Evolutionary conservation across 1,284 basidiomycete genomes (phyloP).

Genomic region (Naganishia sp.): DNA sequence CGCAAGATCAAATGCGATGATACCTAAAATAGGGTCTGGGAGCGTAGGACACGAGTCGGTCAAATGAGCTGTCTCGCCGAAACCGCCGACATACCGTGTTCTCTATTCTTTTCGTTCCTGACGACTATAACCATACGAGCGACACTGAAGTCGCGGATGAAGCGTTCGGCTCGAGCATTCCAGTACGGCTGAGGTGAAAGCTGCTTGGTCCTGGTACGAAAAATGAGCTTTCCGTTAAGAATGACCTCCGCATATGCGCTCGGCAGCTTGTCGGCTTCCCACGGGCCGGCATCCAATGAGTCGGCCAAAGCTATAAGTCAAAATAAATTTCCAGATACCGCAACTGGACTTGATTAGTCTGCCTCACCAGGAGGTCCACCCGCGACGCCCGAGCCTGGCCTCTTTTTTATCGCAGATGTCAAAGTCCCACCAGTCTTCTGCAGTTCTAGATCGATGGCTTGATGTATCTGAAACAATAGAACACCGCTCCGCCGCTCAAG

Average conservation of each 20-base stretch:
- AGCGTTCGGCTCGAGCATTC: constrained; percentile 56
- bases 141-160: constrained; percentile 52
- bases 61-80: neutral
- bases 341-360: no score
- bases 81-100: constrained; percentile 43
- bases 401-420: constrained; percentile 29
- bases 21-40: constrained; percentile 48
- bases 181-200: constrained; percentile 53
- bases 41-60: neutral
- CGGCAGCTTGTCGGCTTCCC: constrained; percentile 51
- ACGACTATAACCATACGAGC: constrained; percentile 55
- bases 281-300: constrained; percentile 45
- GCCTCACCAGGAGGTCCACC: constrained; percentile 43
- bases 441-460: constrained; percentile 50
- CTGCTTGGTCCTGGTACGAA: constrained; percentile 55
- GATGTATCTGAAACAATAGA: constrained; percentile 52
- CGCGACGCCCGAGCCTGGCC: constrained; percentile 34
- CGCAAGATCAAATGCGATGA: constrained; percentile 42
- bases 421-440: constrained; percentile 47
- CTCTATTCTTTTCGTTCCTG: constrained; percentile 53
- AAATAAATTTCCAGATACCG: neutral
- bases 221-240: constrained; percentile 56
- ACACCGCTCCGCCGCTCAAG: constrained; percentile 47
- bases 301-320: constrained; percentile 40
- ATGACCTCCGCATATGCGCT: constrained; percentile 55